A percentile compares a stretch with the other conserved stretches of the same genome.
phyloP scores from a whole-genome alignment of 169 alveolate genomes.

The Besnoitia besnoiti region DNA sequence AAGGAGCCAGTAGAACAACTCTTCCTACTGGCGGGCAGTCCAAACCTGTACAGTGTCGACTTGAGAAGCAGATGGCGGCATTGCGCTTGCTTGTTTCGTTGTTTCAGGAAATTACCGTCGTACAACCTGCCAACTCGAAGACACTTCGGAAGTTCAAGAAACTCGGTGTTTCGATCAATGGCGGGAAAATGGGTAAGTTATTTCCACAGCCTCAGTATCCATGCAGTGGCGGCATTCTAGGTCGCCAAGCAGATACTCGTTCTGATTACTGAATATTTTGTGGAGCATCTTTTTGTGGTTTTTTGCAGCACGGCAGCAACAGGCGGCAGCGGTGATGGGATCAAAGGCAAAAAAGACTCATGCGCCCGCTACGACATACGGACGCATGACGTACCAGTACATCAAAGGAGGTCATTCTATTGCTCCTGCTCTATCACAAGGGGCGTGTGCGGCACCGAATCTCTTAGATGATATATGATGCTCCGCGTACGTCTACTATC shows the following conservation, averaged over 20 bases:
- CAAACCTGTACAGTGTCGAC: too few relatives aligned
- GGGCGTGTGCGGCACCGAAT: slow-evolving; percentile 57
- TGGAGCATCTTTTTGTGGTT: neutral
- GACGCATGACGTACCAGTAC: slow-evolving; percentile 67
- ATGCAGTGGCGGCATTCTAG: too few relatives aligned
- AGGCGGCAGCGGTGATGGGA: slow-evolving; percentile 47
- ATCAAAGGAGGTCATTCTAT: slow-evolving; percentile 57
- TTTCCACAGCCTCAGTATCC: neutral
- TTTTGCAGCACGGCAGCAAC: slow-evolving; percentile 54
- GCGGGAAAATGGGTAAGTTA: slow-evolving; percentile 63
- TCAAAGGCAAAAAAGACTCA: slow-evolving; percentile 50
- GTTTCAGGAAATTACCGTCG: neutral
- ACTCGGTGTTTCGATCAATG: slow-evolving; percentile 61
- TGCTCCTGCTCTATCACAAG: slow-evolving; percentile 51
- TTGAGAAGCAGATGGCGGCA: neutral
- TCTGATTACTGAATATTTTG: neutral
- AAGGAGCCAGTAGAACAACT: too few relatives aligned
- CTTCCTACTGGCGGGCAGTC: too few relatives aligned
- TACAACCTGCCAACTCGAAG: slow-evolving; percentile 41
- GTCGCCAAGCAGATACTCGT: too few relatives aligned
- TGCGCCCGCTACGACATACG: slow-evolving; percentile 60
- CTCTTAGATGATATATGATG: slow-evolving; percentile 53
- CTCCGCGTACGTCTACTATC: too few relatives aligned
- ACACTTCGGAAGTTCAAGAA: slow-evolving; percentile 63
- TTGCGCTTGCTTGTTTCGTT: neutral